phyloP scores from a whole-genome alignment of 2,329 filamentous ascomycete genomes.

The Pseudogymnoascus sp. region DNA sequence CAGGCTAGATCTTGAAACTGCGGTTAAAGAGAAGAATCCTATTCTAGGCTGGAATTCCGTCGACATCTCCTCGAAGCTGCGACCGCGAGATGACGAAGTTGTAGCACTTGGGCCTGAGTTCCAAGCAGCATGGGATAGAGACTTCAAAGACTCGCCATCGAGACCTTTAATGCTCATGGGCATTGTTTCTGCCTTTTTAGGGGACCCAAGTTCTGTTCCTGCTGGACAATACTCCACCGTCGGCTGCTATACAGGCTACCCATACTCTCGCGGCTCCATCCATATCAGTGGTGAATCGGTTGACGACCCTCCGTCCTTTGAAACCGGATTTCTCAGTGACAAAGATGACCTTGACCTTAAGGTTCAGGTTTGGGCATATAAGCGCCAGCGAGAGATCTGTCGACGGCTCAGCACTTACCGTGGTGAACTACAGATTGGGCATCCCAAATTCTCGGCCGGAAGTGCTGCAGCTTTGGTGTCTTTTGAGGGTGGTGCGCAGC shows the following conservation, averaged over 20 bases:
- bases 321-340: slow-evolving; percentile 48
- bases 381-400: slow-evolving; percentile 52
- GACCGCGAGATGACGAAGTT: slow-evolving; percentile 47
- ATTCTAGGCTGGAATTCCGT: slow-evolving; percentile 49
- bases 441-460: slow-evolving; percentile 36
- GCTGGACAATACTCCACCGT: slow-evolving; percentile 43
- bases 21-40: slow-evolving; percentile 39
- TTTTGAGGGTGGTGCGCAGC: slow-evolving; percentile 19
- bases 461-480: slow-evolving; percentile 33
- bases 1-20: slow-evolving; percentile 35
- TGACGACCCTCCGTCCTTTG: slow-evolving; percentile 38
- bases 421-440: slow-evolving; percentile 35
- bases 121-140: slow-evolving; percentile 43
- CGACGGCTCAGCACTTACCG: slow-evolving; percentile 45
- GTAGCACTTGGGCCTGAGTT: slow-evolving; percentile 44
- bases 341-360: slow-evolving; percentile 41
- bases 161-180: slow-evolving; percentile 41
- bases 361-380: slow-evolving; percentile 54
- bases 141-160: slow-evolving; percentile 35
- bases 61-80: slow-evolving; percentile 47
- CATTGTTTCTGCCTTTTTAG: slow-evolving; percentile 38
- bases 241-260: slow-evolving; percentile 48
- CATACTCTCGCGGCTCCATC: slow-evolving; percentile 51
- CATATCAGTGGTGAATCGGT: slow-evolving; percentile 43
- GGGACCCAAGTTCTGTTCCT: slow-evolving; percentile 32